Base-by-base conservation (phyloP, 805 yeast genomes). In the Priceomyces medius region DNA sequence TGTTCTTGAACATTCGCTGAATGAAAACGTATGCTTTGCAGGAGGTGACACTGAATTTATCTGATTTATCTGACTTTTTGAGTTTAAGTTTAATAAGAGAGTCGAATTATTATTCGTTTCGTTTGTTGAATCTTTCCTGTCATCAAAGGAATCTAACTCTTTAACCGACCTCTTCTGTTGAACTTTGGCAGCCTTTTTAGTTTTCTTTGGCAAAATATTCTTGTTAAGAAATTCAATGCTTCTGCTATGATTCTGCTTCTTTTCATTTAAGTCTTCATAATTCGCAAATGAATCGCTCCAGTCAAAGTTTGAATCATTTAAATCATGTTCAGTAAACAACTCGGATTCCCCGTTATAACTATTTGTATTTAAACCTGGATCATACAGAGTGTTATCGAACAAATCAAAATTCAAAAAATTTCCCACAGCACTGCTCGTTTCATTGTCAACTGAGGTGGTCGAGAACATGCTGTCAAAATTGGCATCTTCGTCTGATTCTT, bases 1-100 rank as follows among this genome's bases (percentile, higher is more conserved):
- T 7, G 45, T 38, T 20, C 40, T 44, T 9, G 53, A 48, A 28
- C 51, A 46, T 29, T 50, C 50, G 20, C 47, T 37, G 24, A 50
- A 45, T 26, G 51, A 45, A 23, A 46, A 42, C 21, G 41, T 35
- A 19, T 10, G 14, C 20, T 29, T 42, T 7, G 14, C 13, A 8
- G 16, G 24, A 7, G 39, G 8, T 17, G 38, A 20, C 9, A 26
- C 20, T 9, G 32, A 20, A n/a, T 27, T 20, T 8, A 19, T 13
- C 10, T 27, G 34, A n/a, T 27, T 20, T 8, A 19, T 13, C 10
- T 27, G 34, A n/a, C 10, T 20, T 14, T 20, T 41, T 7, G 20
- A 17, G n/a, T 31, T 36, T 23, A 23, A 31, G 13, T 31, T 29
- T 29, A 29, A 16, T 16, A 19, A 31, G 9, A 39, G 38, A 27